Conservation (phyloP, 768 basidiomycete species). For the Lactarius indigo region DNA sequence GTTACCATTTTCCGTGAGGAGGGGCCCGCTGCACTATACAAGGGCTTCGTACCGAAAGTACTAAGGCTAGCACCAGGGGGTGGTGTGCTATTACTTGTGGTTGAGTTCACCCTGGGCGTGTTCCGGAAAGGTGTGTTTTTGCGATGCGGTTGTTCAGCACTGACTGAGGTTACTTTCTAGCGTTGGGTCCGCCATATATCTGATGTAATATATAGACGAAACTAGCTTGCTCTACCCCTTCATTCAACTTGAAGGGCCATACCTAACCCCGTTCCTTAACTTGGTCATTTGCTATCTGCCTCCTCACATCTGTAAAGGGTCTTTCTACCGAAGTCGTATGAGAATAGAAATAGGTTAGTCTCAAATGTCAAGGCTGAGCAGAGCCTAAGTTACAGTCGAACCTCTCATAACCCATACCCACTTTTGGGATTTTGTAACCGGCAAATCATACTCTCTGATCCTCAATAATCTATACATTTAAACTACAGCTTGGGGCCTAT, state of each 20-base stretch:
- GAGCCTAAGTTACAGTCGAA: no score
- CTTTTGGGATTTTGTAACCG: no score
- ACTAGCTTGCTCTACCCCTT: neutral
- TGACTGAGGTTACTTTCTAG: neutral
- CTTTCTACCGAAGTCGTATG: neutral
- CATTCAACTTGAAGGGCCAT: no score
- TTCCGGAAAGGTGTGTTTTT: conserved; percentile 61
- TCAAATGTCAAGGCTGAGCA: no score
- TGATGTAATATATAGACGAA: neutral
- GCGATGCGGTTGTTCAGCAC: neutral
- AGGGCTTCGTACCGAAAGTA: conserved; percentile 95
- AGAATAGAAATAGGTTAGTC: neutral
- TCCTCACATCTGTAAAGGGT: neutral
- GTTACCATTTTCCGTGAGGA: conserved; percentile 82
- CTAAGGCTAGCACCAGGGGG: conserved; percentile 93
- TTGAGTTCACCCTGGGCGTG: conserved; percentile 75
- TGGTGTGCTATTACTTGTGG: conserved; percentile 90
- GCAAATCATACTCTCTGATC: no score
- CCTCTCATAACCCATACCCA: no score
- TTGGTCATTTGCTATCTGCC: neutral
- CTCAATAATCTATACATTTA: no score
- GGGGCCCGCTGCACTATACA: conserved; percentile 82
- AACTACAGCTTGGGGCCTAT: no score
- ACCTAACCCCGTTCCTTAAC: neutral
- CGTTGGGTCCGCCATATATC: conserved; percentile 19